A percentile compares a stretch with the other conserved stretches of the same genome.
These are phyloP conservation scores for Populus pruinosa DNA, from an alignment of 345 rosid genomes.

Conservation along the genomic window DNA sequence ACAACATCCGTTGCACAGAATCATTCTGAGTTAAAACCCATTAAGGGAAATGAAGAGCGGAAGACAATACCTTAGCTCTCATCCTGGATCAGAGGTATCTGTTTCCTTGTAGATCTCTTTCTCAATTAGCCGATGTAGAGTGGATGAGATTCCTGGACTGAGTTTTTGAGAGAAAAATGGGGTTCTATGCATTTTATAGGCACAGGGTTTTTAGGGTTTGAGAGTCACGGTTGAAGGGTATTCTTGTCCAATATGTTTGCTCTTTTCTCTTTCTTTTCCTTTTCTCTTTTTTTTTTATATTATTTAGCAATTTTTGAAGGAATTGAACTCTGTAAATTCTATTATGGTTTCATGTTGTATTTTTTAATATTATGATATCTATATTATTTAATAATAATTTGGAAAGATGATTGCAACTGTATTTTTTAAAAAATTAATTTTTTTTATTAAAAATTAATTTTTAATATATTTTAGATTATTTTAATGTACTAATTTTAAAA, in stretches of 20 bases:
- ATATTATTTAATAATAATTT: too few relatives aligned
- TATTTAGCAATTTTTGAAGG: background rate
- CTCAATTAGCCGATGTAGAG: background rate
- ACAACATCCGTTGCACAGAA: background rate
- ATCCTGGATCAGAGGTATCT: slow-evolving; percentile 8
- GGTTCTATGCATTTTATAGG: background rate
- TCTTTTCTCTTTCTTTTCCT: too few relatives aligned
- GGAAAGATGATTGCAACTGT: fast-evolving
- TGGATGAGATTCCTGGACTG: background rate
- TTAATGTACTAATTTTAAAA: too few relatives aligned
- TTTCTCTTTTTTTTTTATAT: background rate
- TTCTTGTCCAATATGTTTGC: background rate
- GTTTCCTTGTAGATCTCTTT: background rate
- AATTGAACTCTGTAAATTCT: too few relatives aligned
- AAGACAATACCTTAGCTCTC: slow-evolving; percentile 14
- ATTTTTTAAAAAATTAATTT: too few relatives aligned
- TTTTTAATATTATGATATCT: too few relatives aligned
- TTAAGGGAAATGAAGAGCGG: background rate
- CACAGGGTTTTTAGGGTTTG: background rate
- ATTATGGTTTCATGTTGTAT: too few relatives aligned
- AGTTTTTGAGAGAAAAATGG: too few relatives aligned
- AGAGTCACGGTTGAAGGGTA: background rate
- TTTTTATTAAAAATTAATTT: too few relatives aligned
- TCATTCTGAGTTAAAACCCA: background rate
- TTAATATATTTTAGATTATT: too few relatives aligned